Base-by-base conservation (phyloP, 352 stramenopile genomes). In the Globisporangium okanoganense region DNA sequence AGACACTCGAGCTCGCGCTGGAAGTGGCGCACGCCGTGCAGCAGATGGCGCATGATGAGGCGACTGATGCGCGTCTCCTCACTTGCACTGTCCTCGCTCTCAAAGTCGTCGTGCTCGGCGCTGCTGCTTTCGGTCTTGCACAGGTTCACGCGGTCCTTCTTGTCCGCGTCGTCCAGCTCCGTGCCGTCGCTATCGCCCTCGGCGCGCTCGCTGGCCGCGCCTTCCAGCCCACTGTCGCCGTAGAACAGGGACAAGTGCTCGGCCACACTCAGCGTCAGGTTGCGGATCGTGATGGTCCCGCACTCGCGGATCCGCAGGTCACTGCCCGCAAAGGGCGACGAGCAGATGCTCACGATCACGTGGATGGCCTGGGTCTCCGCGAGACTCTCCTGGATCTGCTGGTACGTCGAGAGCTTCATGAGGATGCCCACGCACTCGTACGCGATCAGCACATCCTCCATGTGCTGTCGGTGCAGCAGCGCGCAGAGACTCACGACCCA, bases 181-280 rank as follows among this genome's bases (percentile, higher is more conserved):
- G 9, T 48, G 3, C 55, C 61, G 8, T 69, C 64, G 3, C 58
- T 59, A 1, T 56, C 56, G 3, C 56, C 62, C 13, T 77, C 56
- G 24, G 12, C 12, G 40, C 14, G 33, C 43, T 51, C 24, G 56
- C 22, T 29, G 10, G 20, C 52, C 22, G 64, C 64, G 6, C 62
- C 62, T 20, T 72, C 70, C 20, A 72, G 44, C 0, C 22, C 40
- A 4, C 41, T 40, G 12, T 79, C 67, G 8, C 72, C 69, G 27
- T 91, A 86, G 48, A 89, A 88, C 10, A 81, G 56, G 5, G 76
- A 64, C 2, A 82, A 60, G 22, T 88, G 78, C 44, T 92, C 82
- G 0, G 69, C 76, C 6, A 89, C 76, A 44, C 76, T 73, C 3
- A 92, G 62, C n/a, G 82, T 84, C 20, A 92, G 68, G 38, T 92